Conservation (phyloP, 225 moss, liverwort and hornwort genomes). For the Straminergon stramineum region DNA sequence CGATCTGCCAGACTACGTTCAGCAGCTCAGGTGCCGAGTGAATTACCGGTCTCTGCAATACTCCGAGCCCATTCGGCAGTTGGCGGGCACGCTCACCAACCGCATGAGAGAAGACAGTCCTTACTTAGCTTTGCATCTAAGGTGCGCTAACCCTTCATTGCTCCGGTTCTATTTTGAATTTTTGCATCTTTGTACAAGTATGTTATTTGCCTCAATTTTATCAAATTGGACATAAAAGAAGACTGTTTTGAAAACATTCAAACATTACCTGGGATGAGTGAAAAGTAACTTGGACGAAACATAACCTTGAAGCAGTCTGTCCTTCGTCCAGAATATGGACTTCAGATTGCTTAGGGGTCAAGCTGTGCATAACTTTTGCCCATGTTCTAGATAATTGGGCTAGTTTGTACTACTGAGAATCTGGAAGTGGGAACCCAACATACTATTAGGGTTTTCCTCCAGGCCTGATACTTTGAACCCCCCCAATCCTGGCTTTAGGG, state of each 20-base stretch:
- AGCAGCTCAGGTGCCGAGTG: constrained; percentile 62
- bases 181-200: not conserved
- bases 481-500: not conserved
- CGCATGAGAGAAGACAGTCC: constrained; percentile 44
- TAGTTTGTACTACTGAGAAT: not conserved
- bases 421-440: not conserved
- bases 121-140: constrained; percentile 67
- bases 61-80: constrained; percentile 41
- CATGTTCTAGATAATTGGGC: not conserved
- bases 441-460: too few relatives aligned
- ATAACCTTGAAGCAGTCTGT: not conserved
- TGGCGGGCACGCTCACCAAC: constrained; percentile 32
- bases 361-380: not conserved
- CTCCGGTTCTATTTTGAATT: too few relatives aligned
- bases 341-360: not conserved
- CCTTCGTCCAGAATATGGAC: not conserved
- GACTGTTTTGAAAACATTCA: not conserved
- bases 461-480: not conserved
- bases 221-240: not conserved
- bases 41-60: constrained; percentile 56
- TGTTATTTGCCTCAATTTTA: not conserved
- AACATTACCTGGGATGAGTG: not conserved
- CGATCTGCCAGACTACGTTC: constrained; percentile 43
- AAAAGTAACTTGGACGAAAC: not conserved
- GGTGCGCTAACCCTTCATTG: constrained; percentile 7